A percentile compares a stretch with the other conserved stretches of the same genome.
Evolutionary conservation across 148 eudicot genomes (phyloP).

Genomic region (Cornus kousa): DNA sequence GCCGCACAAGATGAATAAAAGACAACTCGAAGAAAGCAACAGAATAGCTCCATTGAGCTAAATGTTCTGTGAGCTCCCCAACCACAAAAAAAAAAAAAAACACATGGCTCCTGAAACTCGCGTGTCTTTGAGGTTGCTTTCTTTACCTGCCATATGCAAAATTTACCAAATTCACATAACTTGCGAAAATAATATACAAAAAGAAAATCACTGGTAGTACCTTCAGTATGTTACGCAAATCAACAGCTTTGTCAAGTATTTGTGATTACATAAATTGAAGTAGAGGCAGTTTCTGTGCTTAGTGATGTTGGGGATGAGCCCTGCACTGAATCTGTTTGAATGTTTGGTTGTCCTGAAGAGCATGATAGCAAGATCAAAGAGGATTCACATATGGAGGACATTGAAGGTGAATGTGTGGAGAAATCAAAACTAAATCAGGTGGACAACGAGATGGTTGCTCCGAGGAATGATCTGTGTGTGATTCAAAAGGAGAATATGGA

Average conservation of each 20-base stretch:
- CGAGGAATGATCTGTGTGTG: too few species aligned
- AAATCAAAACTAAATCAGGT: too few species aligned
- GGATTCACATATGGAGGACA: too few species aligned
- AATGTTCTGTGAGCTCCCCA: slow-evolving; percentile 87
- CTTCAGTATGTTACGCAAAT: slow-evolving; percentile 65
- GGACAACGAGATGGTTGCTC: too few species aligned
- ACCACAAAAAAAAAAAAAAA: slow-evolving; percentile 70
- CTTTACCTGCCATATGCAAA: slow-evolving; percentile 55
- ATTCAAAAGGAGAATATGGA: too few species aligned
- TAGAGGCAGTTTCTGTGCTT: too few species aligned
- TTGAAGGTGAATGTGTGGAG: too few species aligned
- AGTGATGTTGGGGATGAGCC: too few species aligned
- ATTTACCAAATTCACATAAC: slow-evolving; percentile 7
- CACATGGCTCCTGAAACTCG: slow-evolving; percentile 89
- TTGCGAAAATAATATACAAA: slow-evolving; percentile 2
- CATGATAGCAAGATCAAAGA: too few species aligned
- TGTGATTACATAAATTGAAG: too few species aligned
- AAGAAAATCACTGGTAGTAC: slow-evolving; percentile 31
- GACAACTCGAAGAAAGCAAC: slow-evolving; percentile 88
- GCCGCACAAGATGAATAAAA: slow-evolving; percentile 66
- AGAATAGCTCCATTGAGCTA: slow-evolving; percentile 95
- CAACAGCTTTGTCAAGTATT: slow-evolving; percentile 89
- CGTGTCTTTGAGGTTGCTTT: slow-evolving; percentile 70
- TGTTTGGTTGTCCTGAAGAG: too few species aligned
- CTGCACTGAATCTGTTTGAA: too few species aligned